Conservation (phyloP, 169 alveolate genomes). For the Cryptosporidium ubiquitum region DNA sequence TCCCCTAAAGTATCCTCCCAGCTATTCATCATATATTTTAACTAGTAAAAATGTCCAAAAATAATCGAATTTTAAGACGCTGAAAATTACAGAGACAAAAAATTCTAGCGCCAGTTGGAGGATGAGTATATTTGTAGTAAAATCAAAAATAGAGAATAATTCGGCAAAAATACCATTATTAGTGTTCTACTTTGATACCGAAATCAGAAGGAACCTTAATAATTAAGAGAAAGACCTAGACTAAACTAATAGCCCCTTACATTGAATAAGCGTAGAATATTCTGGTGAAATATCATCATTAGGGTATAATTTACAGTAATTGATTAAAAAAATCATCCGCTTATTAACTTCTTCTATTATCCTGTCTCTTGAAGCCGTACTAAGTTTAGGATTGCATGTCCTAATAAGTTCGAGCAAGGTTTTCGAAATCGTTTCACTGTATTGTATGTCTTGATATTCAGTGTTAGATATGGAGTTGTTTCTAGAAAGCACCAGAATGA, state of each 20-base stretch:
- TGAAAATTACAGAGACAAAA: not conserved
- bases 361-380: not conserved
- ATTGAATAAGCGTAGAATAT: not conserved
- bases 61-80: not conserved
- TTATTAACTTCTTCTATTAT: not conserved
- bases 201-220: not conserved
- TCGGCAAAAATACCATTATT: not conserved
- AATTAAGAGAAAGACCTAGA: not conserved
- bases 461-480: not conserved
- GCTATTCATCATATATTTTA: slow-evolving; percentile 1
- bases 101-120: not conserved
- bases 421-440: slow-evolving; percentile 43
- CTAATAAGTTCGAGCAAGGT: slow-evolving; percentile 18
- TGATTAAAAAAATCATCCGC: slow-evolving; percentile 8
- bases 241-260: not conserved
- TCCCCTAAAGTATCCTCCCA: slow-evolving; percentile 50
- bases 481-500: not conserved
- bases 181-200: not conserved
- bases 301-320: slow-evolving; percentile 7
- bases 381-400: not conserved
- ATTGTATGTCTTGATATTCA: slow-evolving; percentile 25
- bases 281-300: slow-evolving; percentile 66
- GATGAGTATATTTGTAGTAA: not conserved
- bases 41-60: not conserved
- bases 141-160: not conserved